Conservation (phyloP, 1,284 basidiomycete genomes). For the Tilletia horrida region DNA sequence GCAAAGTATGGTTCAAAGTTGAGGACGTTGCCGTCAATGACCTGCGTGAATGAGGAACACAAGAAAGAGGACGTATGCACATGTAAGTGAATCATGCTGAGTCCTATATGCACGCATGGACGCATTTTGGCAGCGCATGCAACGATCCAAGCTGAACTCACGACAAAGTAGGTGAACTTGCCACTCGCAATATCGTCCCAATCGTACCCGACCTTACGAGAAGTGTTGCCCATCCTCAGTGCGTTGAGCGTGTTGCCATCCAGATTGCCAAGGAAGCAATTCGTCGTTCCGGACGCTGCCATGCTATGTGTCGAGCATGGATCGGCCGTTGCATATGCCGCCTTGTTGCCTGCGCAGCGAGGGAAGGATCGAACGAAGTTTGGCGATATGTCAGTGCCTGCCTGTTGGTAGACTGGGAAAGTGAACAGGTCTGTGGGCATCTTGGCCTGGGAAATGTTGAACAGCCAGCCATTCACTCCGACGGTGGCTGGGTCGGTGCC, state of each 20-base stretch:
- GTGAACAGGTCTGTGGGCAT: constrained; percentile 54
- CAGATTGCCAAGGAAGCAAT: constrained; percentile 61
- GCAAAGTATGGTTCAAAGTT: constrained; percentile 84
- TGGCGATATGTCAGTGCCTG: constrained; percentile 83
- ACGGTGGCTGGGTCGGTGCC: constrained; percentile 56
- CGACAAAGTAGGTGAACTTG: constrained; percentile 35
- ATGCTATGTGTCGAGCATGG: constrained; percentile 61
- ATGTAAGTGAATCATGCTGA: no score
- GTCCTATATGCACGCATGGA: no score
- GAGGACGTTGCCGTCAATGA: constrained; percentile 88
- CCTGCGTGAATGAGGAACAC: constrained; percentile 59
- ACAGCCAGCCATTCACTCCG: constrained; percentile 73
- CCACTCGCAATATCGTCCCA: constrained; percentile 46
- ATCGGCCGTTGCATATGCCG: constrained; percentile 67
- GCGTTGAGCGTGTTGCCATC: constrained; percentile 26
- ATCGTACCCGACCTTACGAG: constrained; percentile 42
- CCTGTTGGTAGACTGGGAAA: constrained; percentile 29
- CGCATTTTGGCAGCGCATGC: not conserved
- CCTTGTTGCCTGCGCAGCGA: constrained; percentile 58
- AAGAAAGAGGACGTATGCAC: constrained; percentile 4
- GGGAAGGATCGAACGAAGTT: constrained; percentile 66
- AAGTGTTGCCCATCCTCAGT: constrained; percentile 32
- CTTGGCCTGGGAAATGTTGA: constrained; percentile 66
- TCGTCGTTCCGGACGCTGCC: constrained; percentile 52
- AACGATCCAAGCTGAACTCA: constrained; percentile 1